Evolutionary conservation across 2,329 filamentous ascomycete species (phyloP).

Genomic region (Cordyceps cicadae): DNA sequence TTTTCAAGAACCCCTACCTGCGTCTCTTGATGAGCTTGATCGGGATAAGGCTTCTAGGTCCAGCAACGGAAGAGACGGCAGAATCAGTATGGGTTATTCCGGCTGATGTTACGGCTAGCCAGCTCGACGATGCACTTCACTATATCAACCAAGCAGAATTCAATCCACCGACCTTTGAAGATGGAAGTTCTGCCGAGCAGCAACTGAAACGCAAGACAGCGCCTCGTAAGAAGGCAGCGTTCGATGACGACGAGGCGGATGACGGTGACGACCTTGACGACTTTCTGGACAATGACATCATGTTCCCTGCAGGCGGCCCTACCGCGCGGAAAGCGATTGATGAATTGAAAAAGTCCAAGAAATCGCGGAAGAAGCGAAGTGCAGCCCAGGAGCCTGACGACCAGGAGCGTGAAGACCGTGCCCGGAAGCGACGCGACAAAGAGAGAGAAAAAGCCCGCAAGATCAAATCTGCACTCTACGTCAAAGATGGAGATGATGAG

Average conservation of each 20-base stretch:
- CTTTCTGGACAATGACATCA: slow-evolving; percentile 39
- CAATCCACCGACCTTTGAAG: slow-evolving; percentile 67
- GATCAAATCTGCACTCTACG: slow-evolving; percentile 77
- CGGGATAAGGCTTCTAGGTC: slow-evolving; percentile 54
- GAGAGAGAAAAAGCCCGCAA: slow-evolving; percentile 69
- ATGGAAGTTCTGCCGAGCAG: slow-evolving; percentile 65
- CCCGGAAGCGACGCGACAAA: slow-evolving; percentile 53
- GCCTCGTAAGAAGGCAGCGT: slow-evolving; percentile 48
- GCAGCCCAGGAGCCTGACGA: slow-evolving; percentile 44
- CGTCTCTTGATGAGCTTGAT: slow-evolving; percentile 74
- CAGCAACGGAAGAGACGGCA: slow-evolving; percentile 56
- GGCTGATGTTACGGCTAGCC: slow-evolving; percentile 50
- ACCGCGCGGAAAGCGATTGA: slow-evolving; percentile 47
- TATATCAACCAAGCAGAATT: slow-evolving; percentile 72
- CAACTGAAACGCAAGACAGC: slow-evolving; percentile 66
- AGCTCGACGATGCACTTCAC: slow-evolving; percentile 61
- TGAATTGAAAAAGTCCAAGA: slow-evolving; percentile 48
- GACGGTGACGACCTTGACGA: slow-evolving; percentile 51
- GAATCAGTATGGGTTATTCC: slow-evolving; percentile 76
- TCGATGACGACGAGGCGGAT: slow-evolving; percentile 68
- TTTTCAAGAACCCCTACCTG: slow-evolving; percentile 85
- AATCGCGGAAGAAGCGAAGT: slow-evolving; percentile 35
- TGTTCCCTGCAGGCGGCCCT: slow-evolving; percentile 64
- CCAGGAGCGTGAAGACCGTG: slow-evolving; percentile 56
- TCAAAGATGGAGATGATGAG: slow-evolving; percentile 81